Evolutionary conservation across 1,284 basidiomycete genomes (phyloP).

Genomic region (Gomphus sp.): DNA sequence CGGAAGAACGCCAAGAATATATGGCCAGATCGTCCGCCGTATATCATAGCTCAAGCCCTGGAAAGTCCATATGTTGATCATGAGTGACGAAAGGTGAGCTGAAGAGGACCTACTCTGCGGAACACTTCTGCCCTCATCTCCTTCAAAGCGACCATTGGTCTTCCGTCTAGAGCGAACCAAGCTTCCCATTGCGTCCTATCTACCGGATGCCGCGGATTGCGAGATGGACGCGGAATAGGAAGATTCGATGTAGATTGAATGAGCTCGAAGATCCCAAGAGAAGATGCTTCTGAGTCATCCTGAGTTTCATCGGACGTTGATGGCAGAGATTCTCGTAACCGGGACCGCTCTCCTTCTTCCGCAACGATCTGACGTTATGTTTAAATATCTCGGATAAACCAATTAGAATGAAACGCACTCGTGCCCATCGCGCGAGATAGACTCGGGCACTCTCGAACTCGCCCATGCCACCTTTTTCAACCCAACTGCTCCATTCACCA

Average conservation of each 20-base stretch:
- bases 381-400: not conserved
- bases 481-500: slow-evolving; percentile 77
- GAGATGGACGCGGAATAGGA: slow-evolving; percentile 64
- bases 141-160: slow-evolving; percentile 52
- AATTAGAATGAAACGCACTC: slow-evolving; percentile 25
- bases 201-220: slow-evolving; percentile 64
- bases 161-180: slow-evolving; percentile 67
- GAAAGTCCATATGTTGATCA: not conserved
- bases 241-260: slow-evolving; percentile 70
- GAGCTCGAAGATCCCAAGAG: slow-evolving; percentile 84
- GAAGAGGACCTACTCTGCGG: slow-evolving; percentile 31
- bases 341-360: slow-evolving; percentile 86
- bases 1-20: slow-evolving; percentile 74
- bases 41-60: slow-evolving; percentile 48
- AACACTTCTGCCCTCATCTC: slow-evolving; percentile 74
- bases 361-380: slow-evolving; percentile 55
- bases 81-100: not conserved
- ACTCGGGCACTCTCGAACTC: slow-evolving; percentile 95
- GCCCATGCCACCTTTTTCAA: slow-evolving; percentile 78
- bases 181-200: slow-evolving; percentile 58
- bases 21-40: slow-evolving; percentile 80
- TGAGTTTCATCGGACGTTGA: slow-evolving; percentile 38
- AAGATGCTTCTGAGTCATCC: slow-evolving; percentile 41
- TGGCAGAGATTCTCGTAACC: slow-evolving; percentile 65
- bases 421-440: slow-evolving; percentile 94